Evolutionary conservation across 2,329 filamentous ascomycete species (phyloP).

Genomic region (Colletotrichum shisoi): DNA sequence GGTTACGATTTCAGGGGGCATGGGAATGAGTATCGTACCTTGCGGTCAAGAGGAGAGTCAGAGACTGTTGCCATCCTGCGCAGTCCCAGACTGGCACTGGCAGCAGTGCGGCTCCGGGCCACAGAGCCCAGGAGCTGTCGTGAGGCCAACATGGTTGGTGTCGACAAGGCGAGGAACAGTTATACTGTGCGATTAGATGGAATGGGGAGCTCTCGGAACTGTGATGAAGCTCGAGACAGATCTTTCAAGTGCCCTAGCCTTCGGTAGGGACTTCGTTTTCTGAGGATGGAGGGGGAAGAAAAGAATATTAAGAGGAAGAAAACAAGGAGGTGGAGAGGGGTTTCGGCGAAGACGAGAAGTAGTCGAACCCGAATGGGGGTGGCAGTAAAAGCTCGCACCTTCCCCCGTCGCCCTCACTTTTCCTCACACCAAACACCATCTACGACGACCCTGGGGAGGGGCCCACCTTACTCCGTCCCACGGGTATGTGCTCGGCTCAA

Average conservation of each 20-base stretch:
- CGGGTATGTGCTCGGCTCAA: slow-evolving; percentile 33
- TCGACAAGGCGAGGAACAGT: slow-evolving; percentile 44
- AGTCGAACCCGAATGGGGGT: slow-evolving; percentile 35
- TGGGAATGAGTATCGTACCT: slow-evolving; percentile 63
- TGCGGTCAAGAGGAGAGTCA: slow-evolving; percentile 86
- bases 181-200: slow-evolving; percentile 46
- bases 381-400: slow-evolving; percentile 31
- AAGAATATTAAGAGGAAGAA: slow-evolving; percentile 41
- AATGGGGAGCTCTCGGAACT: slow-evolving; percentile 36
- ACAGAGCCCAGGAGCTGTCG: slow-evolving; percentile 73
- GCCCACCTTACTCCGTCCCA: slow-evolving; percentile 6
- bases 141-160: slow-evolving; percentile 71
- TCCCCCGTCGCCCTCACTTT: slow-evolving; percentile 11
- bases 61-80: slow-evolving; percentile 84
- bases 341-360: slow-evolving; percentile 41
- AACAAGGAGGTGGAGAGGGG: slow-evolving; percentile 43
- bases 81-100: slow-evolving; percentile 66
- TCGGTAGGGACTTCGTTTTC: slow-evolving; percentile 18
- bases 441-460: slow-evolving; percentile 9
- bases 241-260: slow-evolving; percentile 36
- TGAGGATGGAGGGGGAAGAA: slow-evolving; percentile 42
- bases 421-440: slow-evolving; percentile 12
- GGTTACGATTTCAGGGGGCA: background rate
- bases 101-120: slow-evolving; percentile 67
- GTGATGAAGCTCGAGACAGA: slow-evolving; percentile 27